These are phyloP conservation scores for Chalaropsis ovoidea DNA, from an alignment of 2,329 filamentous ascomycete genomes.

Conservation along the genomic window DNA sequence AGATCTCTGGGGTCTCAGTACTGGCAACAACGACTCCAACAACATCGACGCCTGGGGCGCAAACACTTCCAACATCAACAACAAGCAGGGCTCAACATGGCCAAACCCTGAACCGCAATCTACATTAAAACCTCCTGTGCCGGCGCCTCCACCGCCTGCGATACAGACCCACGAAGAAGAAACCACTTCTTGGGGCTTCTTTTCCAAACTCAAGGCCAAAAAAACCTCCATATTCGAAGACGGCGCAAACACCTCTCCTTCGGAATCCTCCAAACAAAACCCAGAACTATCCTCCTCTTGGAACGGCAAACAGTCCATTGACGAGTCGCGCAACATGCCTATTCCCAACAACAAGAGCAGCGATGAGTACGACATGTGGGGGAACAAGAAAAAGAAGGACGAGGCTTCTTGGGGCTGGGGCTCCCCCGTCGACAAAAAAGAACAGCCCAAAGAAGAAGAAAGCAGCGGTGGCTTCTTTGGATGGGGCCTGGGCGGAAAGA, in stretches of 20 bases:
- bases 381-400: slow-evolving; percentile 15
- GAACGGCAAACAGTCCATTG: slow-evolving; percentile 17
- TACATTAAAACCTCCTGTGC: background rate
- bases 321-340: slow-evolving; percentile 10
- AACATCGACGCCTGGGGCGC: slow-evolving; percentile 18
- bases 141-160: slow-evolving; percentile 15
- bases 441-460: slow-evolving; percentile 19
- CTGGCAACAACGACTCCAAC: background rate
- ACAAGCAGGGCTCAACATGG: slow-evolving; percentile 8
- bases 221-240: slow-evolving; percentile 16
- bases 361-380: background rate
- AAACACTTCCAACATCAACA: slow-evolving; percentile 6
- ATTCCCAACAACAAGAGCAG: background rate
- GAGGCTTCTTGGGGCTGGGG: slow-evolving; percentile 20
- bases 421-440: slow-evolving; percentile 11
- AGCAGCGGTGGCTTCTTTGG: slow-evolving; percentile 17
- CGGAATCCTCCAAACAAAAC: slow-evolving; percentile 17
- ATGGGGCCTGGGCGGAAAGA: slow-evolving; percentile 12
- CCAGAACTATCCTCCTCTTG: slow-evolving; percentile 22
- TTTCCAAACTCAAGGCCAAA: slow-evolving; percentile 20
- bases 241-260: slow-evolving; percentile 21
- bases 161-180: slow-evolving; percentile 17
- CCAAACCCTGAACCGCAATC: slow-evolving; percentile 3
- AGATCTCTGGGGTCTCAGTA: slow-evolving; percentile 17
- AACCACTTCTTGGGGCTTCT: slow-evolving; percentile 10